Conservation (phyloP, 164 flowering plant species). For the Saururus chinensis region DNA sequence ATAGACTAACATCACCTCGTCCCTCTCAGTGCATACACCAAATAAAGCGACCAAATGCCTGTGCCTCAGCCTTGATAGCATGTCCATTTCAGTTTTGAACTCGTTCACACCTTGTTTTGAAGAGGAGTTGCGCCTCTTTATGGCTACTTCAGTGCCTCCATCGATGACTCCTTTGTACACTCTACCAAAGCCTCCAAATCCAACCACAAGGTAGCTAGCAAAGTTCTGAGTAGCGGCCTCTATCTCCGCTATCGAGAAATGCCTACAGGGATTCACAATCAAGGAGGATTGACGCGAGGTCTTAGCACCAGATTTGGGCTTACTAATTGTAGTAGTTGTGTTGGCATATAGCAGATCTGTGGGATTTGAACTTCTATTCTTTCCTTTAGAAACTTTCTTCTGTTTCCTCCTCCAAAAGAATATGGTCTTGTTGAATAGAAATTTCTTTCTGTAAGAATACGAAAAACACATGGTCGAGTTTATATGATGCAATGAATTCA, state of each 20-base stretch:
- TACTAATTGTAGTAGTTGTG: too few relatives aligned
- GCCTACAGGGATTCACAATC: background rate
- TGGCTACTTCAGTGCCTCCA: constrained; percentile 35
- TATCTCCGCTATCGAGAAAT: background rate
- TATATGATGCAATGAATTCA: too few relatives aligned
- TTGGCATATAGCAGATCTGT: too few relatives aligned
- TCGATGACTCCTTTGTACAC: constrained; percentile 42
- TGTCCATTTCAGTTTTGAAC: constrained; percentile 34
- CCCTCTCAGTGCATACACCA: constrained; percentile 2
- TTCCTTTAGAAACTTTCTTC: too few relatives aligned
- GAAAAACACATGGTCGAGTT: too few relatives aligned
- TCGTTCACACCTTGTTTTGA: constrained; percentile 51
- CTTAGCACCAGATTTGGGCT: too few relatives aligned
- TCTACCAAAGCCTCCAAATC: constrained; percentile 57
- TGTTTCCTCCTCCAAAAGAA: too few relatives aligned
- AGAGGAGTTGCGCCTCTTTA: constrained; percentile 52
- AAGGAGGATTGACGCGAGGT: background rate
- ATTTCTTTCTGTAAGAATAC: too few relatives aligned
- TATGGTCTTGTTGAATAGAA: too few relatives aligned
- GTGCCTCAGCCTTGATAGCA: constrained; percentile 7
- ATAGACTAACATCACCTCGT: constrained; percentile 15
- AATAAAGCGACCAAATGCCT: constrained; percentile 3
- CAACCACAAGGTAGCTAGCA: constrained; percentile 12
- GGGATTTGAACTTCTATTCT: too few relatives aligned
- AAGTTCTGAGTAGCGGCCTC: background rate